A percentile compares a stretch with the other conserved stretches of the same genome.
These are phyloP conservation scores for Papiliotrema flavescens DNA, from an alignment of 1,284 basidiomycete species.

Conservation along the genomic window DNA sequence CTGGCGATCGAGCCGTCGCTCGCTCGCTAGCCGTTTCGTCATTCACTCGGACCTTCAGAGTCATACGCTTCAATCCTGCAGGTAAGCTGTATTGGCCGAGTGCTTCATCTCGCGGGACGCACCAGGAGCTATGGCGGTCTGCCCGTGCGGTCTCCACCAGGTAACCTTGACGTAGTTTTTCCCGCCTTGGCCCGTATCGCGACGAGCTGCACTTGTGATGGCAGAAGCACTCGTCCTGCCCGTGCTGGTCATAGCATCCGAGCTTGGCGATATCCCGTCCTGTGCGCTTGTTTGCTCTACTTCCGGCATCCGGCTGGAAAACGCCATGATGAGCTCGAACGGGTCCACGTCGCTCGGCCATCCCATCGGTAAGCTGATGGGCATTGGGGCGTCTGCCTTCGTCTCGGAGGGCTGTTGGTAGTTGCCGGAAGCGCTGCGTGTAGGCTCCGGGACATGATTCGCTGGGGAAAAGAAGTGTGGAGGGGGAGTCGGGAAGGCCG, in stretches of 20 bases:
- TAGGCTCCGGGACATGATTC: not conserved
- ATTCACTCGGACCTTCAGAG: conserved; percentile 22
- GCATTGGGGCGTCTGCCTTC: not conserved
- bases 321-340: not conserved
- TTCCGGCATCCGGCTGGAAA: not conserved
- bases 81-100: not conserved
- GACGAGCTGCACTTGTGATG: conserved; percentile 13
- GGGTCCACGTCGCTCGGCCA: not conserved
- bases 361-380: not conserved
- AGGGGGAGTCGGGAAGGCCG: not conserved
- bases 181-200: conserved; percentile 6
- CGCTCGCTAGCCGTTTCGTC: not conserved
- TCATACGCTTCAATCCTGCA: conserved; percentile 25
- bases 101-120: not conserved
- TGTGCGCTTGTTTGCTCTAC: conserved; percentile 1
- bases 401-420: not conserved
- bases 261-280: not conserved
- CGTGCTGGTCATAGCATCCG: not conserved
- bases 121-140: conserved; percentile 36
- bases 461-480: not conserved
- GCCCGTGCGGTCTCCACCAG: conserved; percentile 39
- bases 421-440: not conserved
- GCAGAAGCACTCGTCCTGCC: not conserved
- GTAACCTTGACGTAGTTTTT: conserved; percentile 28
- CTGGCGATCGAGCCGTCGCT: not conserved